Evolutionary conservation across 495 filamentous ascomycete species (phyloP), one percentile per base, ranked within the genome.

Genomic region (Hypoxylon crocopeplum): DNA sequence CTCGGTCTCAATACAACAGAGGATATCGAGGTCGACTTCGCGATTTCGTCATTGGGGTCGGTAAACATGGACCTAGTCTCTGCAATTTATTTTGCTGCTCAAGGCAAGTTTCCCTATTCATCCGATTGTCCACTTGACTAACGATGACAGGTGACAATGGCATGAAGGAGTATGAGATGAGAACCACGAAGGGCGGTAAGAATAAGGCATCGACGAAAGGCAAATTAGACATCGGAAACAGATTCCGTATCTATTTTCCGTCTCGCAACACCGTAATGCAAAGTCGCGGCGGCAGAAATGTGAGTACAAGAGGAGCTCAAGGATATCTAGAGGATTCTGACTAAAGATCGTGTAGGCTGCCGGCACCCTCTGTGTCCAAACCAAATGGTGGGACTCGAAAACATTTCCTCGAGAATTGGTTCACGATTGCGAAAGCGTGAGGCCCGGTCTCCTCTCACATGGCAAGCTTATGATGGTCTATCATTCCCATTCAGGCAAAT

Each of bases 161-260:
- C 0, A 30, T 79, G 19, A 79, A 76, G 20, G 86, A 87, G 29
- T 86, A 82, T 51, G 65, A 71, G 25, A 74, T 75, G 53, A 79
- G 85, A 21, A 75, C 59, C 5, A 24, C 69, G 10, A 60, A 56
- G 36, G 30, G 54, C 24, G 54, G 52, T 24, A 77, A 70, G 60
- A 71, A 19, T 66, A 78, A 72, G 27, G 12, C 51, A 3, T 45
- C 56, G 2, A 39, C 47, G 13, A 66, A 67, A 22, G 73, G 55
- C 13, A 71, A 70, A 16, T 57, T 56, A 2, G 62, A 63, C 4
- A 69, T 92, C 29, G 72, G 76, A 25, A 64, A 80, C 5, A 72
- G 77, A 16, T 84, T 93, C 59, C 83, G 85, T 0, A 79, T 97
- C 2, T 97, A 92, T 66, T 98, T 93, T 61, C 95, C 94, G 0